Conservation (phyloP, 257 asterid genomes). For the Gardenia jasminoides region DNA sequence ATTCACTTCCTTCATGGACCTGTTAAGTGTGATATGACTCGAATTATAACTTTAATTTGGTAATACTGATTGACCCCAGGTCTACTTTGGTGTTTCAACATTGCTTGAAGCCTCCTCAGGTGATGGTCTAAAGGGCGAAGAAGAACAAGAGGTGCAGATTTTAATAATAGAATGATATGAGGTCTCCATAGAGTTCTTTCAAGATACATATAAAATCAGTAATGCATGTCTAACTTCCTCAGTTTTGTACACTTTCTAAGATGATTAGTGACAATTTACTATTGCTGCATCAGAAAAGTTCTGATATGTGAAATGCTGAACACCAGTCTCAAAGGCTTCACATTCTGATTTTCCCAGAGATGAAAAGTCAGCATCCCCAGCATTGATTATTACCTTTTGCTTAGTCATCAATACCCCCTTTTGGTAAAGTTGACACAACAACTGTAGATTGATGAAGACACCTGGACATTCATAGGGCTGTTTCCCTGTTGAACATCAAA, state of each 20-base stretch:
- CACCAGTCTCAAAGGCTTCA: not conserved
- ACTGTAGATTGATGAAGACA: not conserved
- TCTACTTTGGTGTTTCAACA: slow-evolving; percentile 91
- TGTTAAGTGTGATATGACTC: not conserved
- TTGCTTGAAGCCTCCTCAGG: slow-evolving; percentile 82
- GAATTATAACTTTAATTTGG: not conserved
- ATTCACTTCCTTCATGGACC: not conserved
- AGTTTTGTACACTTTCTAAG: too few relatives aligned
- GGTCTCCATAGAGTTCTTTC: not conserved
- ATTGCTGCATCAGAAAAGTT: not conserved
- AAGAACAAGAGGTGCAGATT: slow-evolving; percentile 81
- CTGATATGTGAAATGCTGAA: not conserved
- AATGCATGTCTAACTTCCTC: not conserved
- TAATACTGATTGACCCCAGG: slow-evolving; percentile 38
- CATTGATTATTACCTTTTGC: not conserved
- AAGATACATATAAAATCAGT: not conserved
- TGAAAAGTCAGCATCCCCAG: not conserved
- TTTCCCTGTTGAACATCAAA: not conserved
- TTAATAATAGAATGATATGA: not conserved
- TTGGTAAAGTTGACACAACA: not conserved
- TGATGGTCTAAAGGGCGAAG: slow-evolving; percentile 76
- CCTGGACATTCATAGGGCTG: not conserved
- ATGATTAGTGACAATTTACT: not conserved
- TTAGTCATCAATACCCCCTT: not conserved
- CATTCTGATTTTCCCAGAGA: not conserved